Evolutionary conservation across 148 eudicot genomes (phyloP), one percentile per base, ranked within the genome.

Genomic region (Rhododendron ovatum): DNA sequence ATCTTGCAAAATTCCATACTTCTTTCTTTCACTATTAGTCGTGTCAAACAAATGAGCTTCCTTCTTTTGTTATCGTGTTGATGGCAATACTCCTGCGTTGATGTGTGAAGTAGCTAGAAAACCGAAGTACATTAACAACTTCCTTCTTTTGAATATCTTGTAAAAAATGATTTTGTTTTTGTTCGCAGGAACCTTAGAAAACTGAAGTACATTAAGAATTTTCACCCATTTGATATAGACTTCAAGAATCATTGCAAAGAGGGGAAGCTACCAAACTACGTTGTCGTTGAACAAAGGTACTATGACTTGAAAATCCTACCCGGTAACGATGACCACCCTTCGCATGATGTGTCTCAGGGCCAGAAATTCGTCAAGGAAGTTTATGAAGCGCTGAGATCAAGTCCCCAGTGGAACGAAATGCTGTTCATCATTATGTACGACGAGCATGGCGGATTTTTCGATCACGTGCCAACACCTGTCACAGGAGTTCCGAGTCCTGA

Each of bases 311-410:
- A 91, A 88, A 43, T 87, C 12, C 33, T 93, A 8, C 96, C 97
- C 0, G 99, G 95, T 3, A 96, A 96, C 61, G 99, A 96, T 80
- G 99, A 95, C 85, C 99, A 96, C 87, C 98, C 99, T 13, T 93
- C 92, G 8, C 94, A 92, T 69, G 93, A 92, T 81, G 87, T 91
- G 15, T 91, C 87, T 2, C 79, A 86, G 50, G 95, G 95, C 10
- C 95, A 93, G 85, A 87, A 87, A 28, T 92, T 93, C 3, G 77
- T 93, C 4, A 93, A 93, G 83, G 92, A 92, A 85, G 95, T 93
- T 7, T 93, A 93, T 50, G 95, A 93, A 81, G 90, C 94, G 12
- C 74, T 93, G 67, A 92, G 94, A 80, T 87, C 90, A 43, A 93
- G 95, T 47, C 95, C 95, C 45, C 95, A 93, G 78, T 93, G 95